Evolutionary conservation across 2,329 filamentous ascomycete species (phyloP), one percentile per base, ranked within the genome.

Genomic region (Hortaea werneckii): DNA sequence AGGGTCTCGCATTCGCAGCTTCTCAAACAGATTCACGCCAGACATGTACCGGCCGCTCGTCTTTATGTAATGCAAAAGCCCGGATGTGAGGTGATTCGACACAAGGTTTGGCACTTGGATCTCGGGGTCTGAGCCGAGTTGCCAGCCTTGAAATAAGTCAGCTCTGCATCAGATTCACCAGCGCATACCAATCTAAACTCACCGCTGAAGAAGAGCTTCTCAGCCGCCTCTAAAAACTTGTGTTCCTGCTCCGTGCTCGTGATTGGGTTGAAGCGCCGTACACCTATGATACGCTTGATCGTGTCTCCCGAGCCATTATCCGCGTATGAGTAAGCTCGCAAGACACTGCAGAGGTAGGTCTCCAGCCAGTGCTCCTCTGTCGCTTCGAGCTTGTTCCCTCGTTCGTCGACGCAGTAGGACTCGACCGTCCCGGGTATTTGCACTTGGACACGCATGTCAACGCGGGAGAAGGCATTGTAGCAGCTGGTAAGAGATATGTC

Each of bases 241-340:
- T 98, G 92, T 67, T 98, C 92, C 50, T 87, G 88, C 66, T 98
- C 92, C n/a, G 92, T 96, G 65, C 86, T 96, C 41, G 88, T 95
- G 50, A 98, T 87, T 1, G 92, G 92, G 62, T 98, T 98, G 75
- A 98, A 96, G 52, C 92, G 80, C 56, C 92, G 79, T 43, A 96
- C 88, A n/a, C 90, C 92, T 63, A 96, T 86, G 50, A 98, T 95
- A 70, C 92, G 94, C 66, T 92, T 85, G 63, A 96, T 95, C 1
- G 85, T 85, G 58, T 95, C 90, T 45, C 90, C 90, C 45, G 85
- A 92, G 39, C 90, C 90, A 65, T 95, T 85, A 62, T 98, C 90
- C 42, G 92, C 92, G 63, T 98, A 98, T 1, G 87, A 90, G 67
- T 96, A 98, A 49, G 92, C 89, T 58, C 92, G 79, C 51, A 98